Percentiles rank a stretch among this genome's conserved stretches.
Evolutionary conservation across 2,329 filamentous ascomycete genomes (phyloP).

Genomic region (Fusarium sp.): DNA sequence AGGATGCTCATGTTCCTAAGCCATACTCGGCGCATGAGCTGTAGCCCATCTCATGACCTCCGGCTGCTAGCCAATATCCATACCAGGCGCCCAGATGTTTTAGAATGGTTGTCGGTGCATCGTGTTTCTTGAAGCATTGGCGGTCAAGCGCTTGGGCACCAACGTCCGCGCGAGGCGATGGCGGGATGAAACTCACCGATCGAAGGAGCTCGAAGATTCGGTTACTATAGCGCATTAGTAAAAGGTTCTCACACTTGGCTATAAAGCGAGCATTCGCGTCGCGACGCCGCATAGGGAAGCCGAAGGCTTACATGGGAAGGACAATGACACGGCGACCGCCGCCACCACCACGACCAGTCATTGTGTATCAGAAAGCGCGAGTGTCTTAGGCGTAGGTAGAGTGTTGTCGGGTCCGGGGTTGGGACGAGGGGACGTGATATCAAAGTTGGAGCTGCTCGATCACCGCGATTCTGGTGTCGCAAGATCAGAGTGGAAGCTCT

Average conservation of each 20-base stretch:
- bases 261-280: slow-evolving; percentile 34
- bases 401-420: slow-evolving; percentile 9
- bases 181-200: slow-evolving; percentile 55
- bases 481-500: slow-evolving; percentile 47
- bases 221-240: slow-evolving; percentile 56
- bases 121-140: slow-evolving; percentile 34
- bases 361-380: slow-evolving; percentile 49
- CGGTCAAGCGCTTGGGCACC: slow-evolving; percentile 26
- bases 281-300: slow-evolving; percentile 20
- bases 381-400: background rate
- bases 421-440: slow-evolving; percentile 11
- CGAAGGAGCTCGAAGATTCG: slow-evolving; percentile 84
- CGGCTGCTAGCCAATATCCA: background rate
- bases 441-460: slow-evolving; percentile 28
- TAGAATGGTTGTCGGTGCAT: slow-evolving; percentile 10
- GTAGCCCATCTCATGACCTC: background rate
- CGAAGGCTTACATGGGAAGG: slow-evolving; percentile 65
- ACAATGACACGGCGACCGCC: slow-evolving; percentile 73
- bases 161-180: background rate
- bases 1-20: background rate
- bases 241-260: background rate
- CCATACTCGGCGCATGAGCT: background rate
- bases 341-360: slow-evolving; percentile 74
- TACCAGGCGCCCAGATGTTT: background rate
- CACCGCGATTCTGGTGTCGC: slow-evolving; percentile 46